A percentile compares a stretch with the other conserved stretches of the same genome.
These are phyloP conservation scores for Prunus salicina DNA, from an alignment of 306 rosid genomes.

Conservation along the genomic window DNA sequence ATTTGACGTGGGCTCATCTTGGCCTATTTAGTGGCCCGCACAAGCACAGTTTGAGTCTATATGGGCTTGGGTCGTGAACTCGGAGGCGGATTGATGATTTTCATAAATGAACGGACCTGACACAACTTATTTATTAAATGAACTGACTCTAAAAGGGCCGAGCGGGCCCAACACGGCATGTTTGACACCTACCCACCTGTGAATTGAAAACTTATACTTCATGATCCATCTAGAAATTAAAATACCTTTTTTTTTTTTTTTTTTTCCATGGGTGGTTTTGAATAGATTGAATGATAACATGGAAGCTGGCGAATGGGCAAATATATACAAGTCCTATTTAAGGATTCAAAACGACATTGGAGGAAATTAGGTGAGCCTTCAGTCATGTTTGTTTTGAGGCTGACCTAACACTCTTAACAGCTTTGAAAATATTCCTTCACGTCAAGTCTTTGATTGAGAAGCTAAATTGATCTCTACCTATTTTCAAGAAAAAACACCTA, in stretches of 20 bases:
- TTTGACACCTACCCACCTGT: no score
- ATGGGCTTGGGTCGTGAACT: no score
- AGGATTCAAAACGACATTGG: not conserved
- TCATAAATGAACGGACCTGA: no score
- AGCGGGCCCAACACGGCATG: no score
- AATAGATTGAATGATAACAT: not conserved
- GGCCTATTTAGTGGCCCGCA: no score
- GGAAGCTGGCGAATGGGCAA: not conserved
- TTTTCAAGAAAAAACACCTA: not conserved
- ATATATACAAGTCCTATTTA: not conserved
- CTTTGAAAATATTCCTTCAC: not conserved
- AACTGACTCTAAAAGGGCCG: fast-evolving
- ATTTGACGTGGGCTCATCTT: no score
- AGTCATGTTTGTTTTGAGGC: not conserved
- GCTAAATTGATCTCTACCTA: not conserved
- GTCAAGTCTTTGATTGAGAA: not conserved
- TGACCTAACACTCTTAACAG: not conserved
- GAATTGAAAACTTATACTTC: not conserved
- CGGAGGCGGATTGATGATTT: no score
- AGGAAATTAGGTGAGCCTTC: not conserved
- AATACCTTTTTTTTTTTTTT: not conserved
- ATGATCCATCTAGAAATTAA: not conserved
- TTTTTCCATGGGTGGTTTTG: not conserved
- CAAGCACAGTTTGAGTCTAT: no score
- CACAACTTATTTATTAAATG: no score